Conservation (phyloP, 2,329 filamentous ascomycete species). For the Dactylellina drechsleri region DNA sequence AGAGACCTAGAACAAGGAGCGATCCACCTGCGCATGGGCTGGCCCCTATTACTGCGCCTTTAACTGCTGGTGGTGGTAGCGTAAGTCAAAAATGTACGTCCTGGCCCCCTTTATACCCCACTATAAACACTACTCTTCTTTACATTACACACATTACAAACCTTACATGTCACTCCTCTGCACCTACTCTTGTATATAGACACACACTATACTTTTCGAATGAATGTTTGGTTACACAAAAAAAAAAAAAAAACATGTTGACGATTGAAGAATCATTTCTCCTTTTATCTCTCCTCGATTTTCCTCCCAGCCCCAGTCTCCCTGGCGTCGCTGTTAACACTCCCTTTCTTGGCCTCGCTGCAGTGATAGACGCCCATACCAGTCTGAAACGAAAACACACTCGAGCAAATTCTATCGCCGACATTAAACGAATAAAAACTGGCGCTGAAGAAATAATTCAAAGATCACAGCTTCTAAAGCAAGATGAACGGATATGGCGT, state of each 20-base stretch:
- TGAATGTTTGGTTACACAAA: too few species aligned
- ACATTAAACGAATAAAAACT: neutral
- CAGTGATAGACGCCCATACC: too few species aligned
- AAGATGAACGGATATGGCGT: neutral
- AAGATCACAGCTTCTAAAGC: neutral
- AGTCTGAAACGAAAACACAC: conserved; percentile 1
- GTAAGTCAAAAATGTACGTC: neutral
- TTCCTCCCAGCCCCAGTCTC: too few species aligned
- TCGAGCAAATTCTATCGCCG: neutral
- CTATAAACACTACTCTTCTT: neutral
- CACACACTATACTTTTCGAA: too few species aligned
- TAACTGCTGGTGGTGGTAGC: neutral
- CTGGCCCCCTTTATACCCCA: neutral
- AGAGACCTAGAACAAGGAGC: neutral
- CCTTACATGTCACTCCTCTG: too few species aligned
- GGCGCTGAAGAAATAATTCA: neutral
- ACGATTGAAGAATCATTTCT: too few species aligned
- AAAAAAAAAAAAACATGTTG: too few species aligned
- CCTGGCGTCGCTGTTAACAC: too few species aligned
- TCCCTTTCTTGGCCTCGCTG: too few species aligned
- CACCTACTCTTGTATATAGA: too few species aligned
- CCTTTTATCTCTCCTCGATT: too few species aligned
- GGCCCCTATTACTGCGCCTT: conserved; percentile 1
- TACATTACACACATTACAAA: too few species aligned
- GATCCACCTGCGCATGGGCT: conserved; percentile 1